Evolutionary conservation across 495 filamentous ascomycete genomes (phyloP), one percentile per base, ranked within the genome.

Genomic region (Neurospora intermedia): DNA sequence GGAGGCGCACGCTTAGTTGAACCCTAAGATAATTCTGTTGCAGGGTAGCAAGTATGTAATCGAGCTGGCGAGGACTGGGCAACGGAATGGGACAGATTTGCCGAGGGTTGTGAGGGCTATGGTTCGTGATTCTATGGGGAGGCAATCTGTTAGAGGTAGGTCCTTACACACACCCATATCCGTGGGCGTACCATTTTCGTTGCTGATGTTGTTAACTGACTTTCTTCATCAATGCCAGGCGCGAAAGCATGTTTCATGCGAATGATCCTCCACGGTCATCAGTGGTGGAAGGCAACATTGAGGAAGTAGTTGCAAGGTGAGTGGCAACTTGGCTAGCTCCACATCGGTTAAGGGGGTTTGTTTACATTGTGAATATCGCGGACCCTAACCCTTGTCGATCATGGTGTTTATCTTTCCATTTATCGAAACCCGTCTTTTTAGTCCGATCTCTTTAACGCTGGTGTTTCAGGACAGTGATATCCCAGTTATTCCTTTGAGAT

Each of bases 181-280:
- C 39, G 7, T 39, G 39, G 6, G 6, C 39, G 39, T 1, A 39
- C 9, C 40, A 11, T 41, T 41, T 11, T 41, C 10, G 9, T 11
- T 11, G 15, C 13, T 1, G 42, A 13, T 16, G 42, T 43, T 43
- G 5, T 43, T 43, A 18, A 18, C 43, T 43, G 6, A 43, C 43
- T 6, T 43, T 6, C 16, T 18, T 18, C 43, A 43, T 43, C 6
- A 43, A 43, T 18, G 0, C 15, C 5, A 43, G 74, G 76, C 10
- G 78, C 75, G 16, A 76, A 76, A 40, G 75, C 77, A 4, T 78
- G 77, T 54, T 80, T 77, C 40, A 75, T 80, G 70, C 73, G 74
- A 23, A 73, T 75, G 70, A 80, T 77, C 39, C 59, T 77, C n/a
- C 77, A 77, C 59, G 74, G 77, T 69, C 76, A 75, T 0, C 54